Percentiles rank a stretch among this genome's conserved stretches.
Conservation (phyloP, 73 alveolate genomes). For the Tetrahymena borealis region DNA sequence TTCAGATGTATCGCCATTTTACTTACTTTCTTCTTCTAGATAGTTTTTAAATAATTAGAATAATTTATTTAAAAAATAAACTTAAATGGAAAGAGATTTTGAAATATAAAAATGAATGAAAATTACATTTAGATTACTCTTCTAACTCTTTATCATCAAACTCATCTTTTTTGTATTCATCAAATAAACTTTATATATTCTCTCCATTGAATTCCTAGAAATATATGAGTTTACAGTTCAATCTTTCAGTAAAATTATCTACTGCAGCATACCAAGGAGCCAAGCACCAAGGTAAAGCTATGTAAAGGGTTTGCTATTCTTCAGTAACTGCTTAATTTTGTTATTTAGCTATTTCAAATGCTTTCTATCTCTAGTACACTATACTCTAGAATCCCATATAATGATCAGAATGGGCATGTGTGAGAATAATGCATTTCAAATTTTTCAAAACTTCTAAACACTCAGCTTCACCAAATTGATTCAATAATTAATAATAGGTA, state of each 20-base stretch:
- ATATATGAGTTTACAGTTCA: constrained; percentile 8
- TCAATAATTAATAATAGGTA: not conserved
- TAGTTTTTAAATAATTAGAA: not conserved
- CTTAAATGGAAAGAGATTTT: not conserved
- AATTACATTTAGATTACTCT: not conserved
- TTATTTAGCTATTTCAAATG: not conserved
- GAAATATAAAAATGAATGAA: too few species aligned
- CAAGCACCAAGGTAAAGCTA: constrained; percentile 81
- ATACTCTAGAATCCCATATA: constrained; percentile 84
- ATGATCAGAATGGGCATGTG: constrained; percentile 98
- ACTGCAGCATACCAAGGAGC: constrained; percentile 63
- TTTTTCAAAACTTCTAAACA: constrained; percentile 50
- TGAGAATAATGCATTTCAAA: constrained; percentile 68
- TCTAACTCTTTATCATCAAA: not conserved
- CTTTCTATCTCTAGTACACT: constrained; percentile 50
- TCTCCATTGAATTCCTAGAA: constrained; percentile 7
- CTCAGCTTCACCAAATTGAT: not conserved
- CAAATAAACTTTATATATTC: not conserved
- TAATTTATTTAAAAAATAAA: not conserved
- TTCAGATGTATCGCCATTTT: not conserved
- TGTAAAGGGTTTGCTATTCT: constrained; percentile 44
- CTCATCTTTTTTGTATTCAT: not conserved
- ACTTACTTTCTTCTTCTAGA: not conserved
- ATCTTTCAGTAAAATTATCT: not conserved
- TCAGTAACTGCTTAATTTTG: constrained; percentile 45